Evolutionary conservation across 176 grass and related monocot species (phyloP), one percentile per base, ranked within the genome.

Genomic region (Hsuehochloa calcarea): DNA sequence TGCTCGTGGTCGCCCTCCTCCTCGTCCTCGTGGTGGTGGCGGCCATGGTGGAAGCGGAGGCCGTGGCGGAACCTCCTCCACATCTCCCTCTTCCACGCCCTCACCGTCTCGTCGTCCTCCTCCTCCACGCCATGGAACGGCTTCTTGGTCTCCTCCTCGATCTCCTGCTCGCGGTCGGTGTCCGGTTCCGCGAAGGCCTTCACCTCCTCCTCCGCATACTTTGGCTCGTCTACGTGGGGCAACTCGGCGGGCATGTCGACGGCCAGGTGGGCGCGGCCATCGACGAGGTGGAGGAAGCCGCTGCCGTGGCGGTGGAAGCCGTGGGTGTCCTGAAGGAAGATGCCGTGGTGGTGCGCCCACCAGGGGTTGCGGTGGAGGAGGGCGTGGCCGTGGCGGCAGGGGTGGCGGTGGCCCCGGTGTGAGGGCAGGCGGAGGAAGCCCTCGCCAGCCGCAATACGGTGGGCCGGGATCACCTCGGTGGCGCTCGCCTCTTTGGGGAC

Each of bases 11-110:
- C 65, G 4, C 65, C 58, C 0, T 80, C 19, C 2, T 81, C 46
- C 6, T 3, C 23, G 20, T 27, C 5, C 22, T 82, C 37, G 34
- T 51, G 86, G 61, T 26, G 62, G 25, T 76, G 85, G 11, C 0
- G 85, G 7, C 2, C 72, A 0, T 44, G 83, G 70, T 50, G 80
- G 9, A 29, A 44, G 20, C 2, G 26, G 59, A 5, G 39, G 64
- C 51, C 31, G 61, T 68, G 35, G 62, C 37, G 80, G 60, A 89
- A 60, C 72, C 71, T 80, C 69, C 76, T 80, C 5, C 66, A 0
- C 86, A 88, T 71, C 86, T 82, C 80, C 43, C 46, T 27, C 72
- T 38, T 83, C 87, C 87, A 80, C 15, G 15, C 66, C 50, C 11
- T 81, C 31, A 40, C 82, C 31, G 12, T 43, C 1, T 77, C 79